Conservation (phyloP, 2,329 filamentous ascomycete genomes). For the Conoideocrella luteorostrata region DNA sequence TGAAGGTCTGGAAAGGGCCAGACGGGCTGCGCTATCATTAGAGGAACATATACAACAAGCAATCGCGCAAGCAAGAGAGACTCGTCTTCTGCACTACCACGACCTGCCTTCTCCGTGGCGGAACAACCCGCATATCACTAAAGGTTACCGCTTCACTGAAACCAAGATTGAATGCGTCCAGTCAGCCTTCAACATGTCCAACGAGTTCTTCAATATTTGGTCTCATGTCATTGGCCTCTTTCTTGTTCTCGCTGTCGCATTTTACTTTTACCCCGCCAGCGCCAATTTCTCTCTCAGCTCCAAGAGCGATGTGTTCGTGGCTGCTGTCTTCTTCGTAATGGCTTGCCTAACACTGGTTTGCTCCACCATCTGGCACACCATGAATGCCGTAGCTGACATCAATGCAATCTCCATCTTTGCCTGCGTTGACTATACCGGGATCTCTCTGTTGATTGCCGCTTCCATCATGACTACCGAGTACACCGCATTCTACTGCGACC, state of each 20-base stretch:
- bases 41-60: slow-evolving; percentile 81
- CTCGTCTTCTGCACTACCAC: slow-evolving; percentile 80
- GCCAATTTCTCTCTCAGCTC: slow-evolving; percentile 81
- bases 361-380: slow-evolving; percentile 96
- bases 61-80: slow-evolving; percentile 65
- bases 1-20: slow-evolving; percentile 75
- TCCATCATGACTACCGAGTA: slow-evolving; percentile 98
- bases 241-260: slow-evolving; percentile 78
- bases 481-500: slow-evolving; percentile 97
- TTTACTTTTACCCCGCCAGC: slow-evolving; percentile 91
- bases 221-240: slow-evolving; percentile 87
- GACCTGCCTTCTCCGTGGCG: slow-evolving; percentile 89
- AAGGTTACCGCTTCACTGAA: slow-evolving; percentile 89
- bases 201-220: slow-evolving; percentile 98
- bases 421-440: slow-evolving; percentile 97
- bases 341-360: slow-evolving; percentile 92
- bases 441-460: slow-evolving; percentile 87
- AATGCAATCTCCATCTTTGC: slow-evolving; percentile 89
- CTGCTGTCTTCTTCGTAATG: slow-evolving; percentile 91
- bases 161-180: slow-evolving; percentile 83
- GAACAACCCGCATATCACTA: slow-evolving; percentile 87
- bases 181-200: slow-evolving; percentile 78
- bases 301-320: slow-evolving; percentile 83
- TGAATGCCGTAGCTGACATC: slow-evolving; percentile 92
- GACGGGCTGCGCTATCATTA: slow-evolving; percentile 71